phyloP scores from a whole-genome alignment of 2,329 filamentous ascomycete genomes.

The Sordariomycetes sp. region DNA sequence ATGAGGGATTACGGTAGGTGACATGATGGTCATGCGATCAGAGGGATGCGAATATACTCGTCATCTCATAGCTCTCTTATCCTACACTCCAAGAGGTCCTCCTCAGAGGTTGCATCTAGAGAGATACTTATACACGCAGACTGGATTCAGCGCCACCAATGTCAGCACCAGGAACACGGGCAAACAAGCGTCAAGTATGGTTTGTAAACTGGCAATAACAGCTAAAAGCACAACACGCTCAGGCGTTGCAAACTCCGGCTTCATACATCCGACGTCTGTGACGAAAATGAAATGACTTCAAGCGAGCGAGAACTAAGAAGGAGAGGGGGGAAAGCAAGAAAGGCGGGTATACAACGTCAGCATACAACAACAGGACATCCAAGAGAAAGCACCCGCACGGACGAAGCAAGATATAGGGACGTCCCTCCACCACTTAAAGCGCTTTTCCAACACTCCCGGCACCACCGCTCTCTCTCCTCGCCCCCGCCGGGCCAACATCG shows the following conservation, averaged over 20 bases:
- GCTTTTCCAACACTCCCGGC: constrained; percentile 3
- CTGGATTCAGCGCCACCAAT: neutral
- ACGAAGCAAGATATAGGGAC: neutral
- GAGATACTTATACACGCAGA: neutral
- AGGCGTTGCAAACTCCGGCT: neutral
- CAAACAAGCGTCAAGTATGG: neutral
- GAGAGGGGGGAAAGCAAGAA: neutral
- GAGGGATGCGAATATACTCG: neutral
- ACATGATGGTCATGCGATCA: neutral
- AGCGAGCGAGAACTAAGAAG: neutral
- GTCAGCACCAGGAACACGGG: neutral
- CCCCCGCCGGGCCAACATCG: constrained; percentile 29
- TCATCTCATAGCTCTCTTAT: neutral
- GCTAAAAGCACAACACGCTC: neutral
- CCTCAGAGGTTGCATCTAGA: no score
- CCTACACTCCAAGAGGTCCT: neutral
- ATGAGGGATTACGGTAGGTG: neutral
- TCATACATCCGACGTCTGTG: neutral
- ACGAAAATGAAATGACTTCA: neutral
- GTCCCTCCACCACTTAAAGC: neutral
- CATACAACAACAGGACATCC: neutral
- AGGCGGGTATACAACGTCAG: neutral
- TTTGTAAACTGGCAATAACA: neutral
- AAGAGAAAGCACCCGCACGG: neutral
- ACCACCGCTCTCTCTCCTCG: neutral